Conservation (phyloP, 208 protist species). For the Strigomonas galati region DNA sequence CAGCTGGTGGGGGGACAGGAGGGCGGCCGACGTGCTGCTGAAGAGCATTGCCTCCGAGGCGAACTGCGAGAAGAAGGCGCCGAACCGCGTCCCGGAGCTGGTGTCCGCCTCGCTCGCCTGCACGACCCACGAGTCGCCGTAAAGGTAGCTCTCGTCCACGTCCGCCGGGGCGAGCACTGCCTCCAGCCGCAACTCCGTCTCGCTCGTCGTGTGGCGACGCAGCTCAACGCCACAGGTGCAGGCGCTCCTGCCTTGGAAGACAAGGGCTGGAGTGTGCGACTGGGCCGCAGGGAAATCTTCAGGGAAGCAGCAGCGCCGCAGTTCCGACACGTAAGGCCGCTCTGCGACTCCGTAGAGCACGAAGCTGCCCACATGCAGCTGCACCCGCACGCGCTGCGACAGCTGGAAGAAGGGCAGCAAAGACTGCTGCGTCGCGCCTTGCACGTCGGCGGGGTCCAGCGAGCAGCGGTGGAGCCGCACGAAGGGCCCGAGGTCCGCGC, state of each 20-base stretch:
- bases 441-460: conserved; percentile 28
- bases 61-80: conserved; percentile 14
- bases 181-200: conserved; percentile 17
- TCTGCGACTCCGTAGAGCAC: conserved; percentile 15
- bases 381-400: conserved; percentile 12
- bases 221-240: conserved; percentile 22
- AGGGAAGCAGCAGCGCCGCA: conserved; percentile 22
- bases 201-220: conserved; percentile 12
- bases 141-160: conserved; percentile 49
- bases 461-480: conserved; percentile 36
- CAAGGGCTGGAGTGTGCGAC: conserved; percentile 10
- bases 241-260: conserved; percentile 6
- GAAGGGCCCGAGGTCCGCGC: neutral
- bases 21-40: conserved; percentile 25
- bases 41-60: conserved; percentile 32
- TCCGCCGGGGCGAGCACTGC: conserved; percentile 27
- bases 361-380: conserved; percentile 3
- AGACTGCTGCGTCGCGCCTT: conserved; percentile 12
- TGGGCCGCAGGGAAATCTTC: conserved; percentile 24
- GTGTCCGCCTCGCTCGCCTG: neutral
- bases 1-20: conserved; percentile 34
- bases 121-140: conserved; percentile 48
- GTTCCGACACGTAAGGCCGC: conserved; percentile 27
- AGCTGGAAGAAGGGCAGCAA: conserved; percentile 13
- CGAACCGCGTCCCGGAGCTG: conserved; percentile 13